Evolutionary conservation across 164 flowering plant species (phyloP).

Genomic region (Vitis riparia): DNA sequence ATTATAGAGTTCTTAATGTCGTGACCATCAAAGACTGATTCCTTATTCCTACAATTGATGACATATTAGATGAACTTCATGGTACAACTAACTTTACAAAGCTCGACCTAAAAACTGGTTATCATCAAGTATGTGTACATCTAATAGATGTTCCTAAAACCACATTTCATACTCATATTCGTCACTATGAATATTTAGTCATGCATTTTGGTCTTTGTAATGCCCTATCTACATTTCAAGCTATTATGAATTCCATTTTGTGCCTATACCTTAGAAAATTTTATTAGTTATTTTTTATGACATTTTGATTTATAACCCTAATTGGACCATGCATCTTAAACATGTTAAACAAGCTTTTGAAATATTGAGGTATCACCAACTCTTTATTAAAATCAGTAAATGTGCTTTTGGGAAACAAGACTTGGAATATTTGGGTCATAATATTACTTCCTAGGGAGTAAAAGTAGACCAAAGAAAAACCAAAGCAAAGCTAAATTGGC

Average conservation of each 20-base stretch:
- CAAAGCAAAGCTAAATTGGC: not conserved
- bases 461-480: not conserved
- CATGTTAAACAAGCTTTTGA: too few relatives aligned
- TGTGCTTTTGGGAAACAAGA: too few relatives aligned
- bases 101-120: not conserved
- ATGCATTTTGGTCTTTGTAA: not conserved
- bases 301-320: too few relatives aligned
- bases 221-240: not conserved
- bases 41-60: not conserved
- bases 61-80: not conserved
- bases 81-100: not conserved
- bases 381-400: not conserved
- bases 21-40: not conserved
- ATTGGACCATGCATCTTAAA: too few relatives aligned
- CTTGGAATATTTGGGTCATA: too few relatives aligned
- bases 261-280: too few relatives aligned
- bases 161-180: conserved; percentile 1
- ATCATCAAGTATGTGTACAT: conserved; percentile 7
- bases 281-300: too few relatives aligned
- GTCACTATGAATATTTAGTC: conserved; percentile 12
- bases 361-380: too few relatives aligned
- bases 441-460: too few relatives aligned
- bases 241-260: not conserved
- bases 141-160: not conserved
- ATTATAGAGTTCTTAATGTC: not conserved